A percentile compares a stretch with the other conserved stretches of the same genome.
phyloP scores from a whole-genome alignment of 768 basidiomycete genomes.

The Cystobasidium onofrii region DNA sequence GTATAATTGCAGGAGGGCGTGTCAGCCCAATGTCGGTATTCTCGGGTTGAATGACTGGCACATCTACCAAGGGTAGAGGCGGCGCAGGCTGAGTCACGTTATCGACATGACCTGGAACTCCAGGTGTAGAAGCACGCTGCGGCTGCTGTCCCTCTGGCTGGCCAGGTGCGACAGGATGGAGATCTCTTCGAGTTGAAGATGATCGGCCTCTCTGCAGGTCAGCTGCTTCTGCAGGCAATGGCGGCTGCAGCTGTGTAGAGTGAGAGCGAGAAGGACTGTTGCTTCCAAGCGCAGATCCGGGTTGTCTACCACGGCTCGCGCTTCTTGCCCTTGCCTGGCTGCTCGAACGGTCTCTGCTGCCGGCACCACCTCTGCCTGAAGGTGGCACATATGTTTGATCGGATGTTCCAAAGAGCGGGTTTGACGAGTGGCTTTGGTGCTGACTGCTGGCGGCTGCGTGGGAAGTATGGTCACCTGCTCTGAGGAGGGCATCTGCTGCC shows the following conservation, averaged over 20 bases:
- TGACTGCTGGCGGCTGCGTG: neutral
- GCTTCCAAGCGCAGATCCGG: neutral
- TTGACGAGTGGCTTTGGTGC: neutral
- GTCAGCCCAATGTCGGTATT: slow-evolving; percentile 36
- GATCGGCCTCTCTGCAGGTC: neutral
- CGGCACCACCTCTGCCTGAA: slow-evolving; percentile 24
- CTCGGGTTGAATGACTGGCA: slow-evolving; percentile 5
- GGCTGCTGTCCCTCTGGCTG: neutral
- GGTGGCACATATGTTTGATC: slow-evolving; percentile 12
- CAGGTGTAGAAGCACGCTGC: neutral
- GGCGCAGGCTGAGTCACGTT: neutral
- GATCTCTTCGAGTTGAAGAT: neutral
- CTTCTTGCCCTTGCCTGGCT: slow-evolving; percentile 7
- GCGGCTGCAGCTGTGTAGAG: neutral
- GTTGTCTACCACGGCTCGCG: neutral
- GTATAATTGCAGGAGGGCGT: slow-evolving; percentile 53
- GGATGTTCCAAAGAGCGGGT: neutral
- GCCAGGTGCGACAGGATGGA: neutral
- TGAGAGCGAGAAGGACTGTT: neutral
- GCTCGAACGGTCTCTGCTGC: slow-evolving; percentile 18
- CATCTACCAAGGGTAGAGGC: neutral
- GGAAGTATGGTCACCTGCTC: neutral
- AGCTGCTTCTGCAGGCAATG: neutral
- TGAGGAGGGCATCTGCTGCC: neutral
- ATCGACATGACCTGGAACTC: neutral